Base-by-base conservation (phyloP, 371 early-diverging fungal species). In the Rhizopus sp. region DNA sequence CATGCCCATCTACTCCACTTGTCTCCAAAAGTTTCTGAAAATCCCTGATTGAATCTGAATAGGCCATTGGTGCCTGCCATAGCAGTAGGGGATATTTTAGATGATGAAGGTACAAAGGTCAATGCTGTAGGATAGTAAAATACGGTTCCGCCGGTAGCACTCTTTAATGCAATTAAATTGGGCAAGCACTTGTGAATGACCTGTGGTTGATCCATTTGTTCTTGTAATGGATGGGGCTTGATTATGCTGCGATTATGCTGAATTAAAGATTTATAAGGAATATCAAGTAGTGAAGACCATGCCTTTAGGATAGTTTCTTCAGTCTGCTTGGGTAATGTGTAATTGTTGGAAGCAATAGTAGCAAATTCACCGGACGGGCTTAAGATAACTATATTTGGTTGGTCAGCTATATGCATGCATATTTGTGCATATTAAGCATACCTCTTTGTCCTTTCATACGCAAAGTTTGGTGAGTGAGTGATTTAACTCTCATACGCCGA, bases 1-100 rank as follows among this genome's bases (percentile, higher is more conserved):
- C 77, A 76, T 9, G 70, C 63, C 63, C 70, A 66, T n/a, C 73
- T 57, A 55, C 59, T 52, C 73, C 75, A 75, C 57, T 71, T 67
- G 34, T 76, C 69, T 2, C 73, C 77, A 15, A 80, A 46, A 52
- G 72, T 73, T 40, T 77, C 75, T 9, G 68, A 63, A 17, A 63
- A 53, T 1, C 79, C 79, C 45, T 69, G 68, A 40, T 78, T 73
- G 13, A 61, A 60, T 0, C 63, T 58, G 32, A 69, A 56, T 6
- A 70, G 30, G 1, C 79, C 72, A 38, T 71, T 65, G 51, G 68
- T 64, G 0, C 72, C 76, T 31, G 76, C 64, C 47, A 73, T 58
- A 1, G 64, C 53, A 5, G 59, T 60, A 0, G 73, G 64, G 15
- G 70, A 67, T n/a, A 61, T 7, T 30, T 60, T 62, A 3, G 64